Conservation (phyloP, 768 basidiomycete genomes). For the Infundibulicybe gibba region DNA sequence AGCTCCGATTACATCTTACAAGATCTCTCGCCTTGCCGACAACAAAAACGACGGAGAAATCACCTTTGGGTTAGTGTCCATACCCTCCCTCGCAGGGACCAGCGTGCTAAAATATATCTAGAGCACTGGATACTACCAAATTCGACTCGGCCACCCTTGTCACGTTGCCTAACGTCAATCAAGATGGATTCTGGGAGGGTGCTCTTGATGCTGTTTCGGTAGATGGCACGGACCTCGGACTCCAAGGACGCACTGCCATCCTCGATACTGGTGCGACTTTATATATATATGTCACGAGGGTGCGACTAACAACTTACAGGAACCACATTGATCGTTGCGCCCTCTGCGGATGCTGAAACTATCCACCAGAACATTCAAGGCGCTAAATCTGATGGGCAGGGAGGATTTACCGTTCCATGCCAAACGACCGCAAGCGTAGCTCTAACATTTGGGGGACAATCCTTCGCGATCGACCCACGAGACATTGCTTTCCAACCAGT, state of each 20-base stretch:
- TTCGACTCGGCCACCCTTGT: constrained; percentile 58
- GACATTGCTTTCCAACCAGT: constrained; percentile 58
- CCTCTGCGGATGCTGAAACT: constrained; percentile 31
- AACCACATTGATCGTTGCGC: constrained; percentile 50
- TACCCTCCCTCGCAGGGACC: no score
- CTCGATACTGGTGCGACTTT: constrained; percentile 46
- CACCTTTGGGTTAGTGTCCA: constrained; percentile 57
- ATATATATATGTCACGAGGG: not conserved
- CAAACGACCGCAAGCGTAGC: constrained; percentile 36
- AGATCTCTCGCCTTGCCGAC: constrained; percentile 73
- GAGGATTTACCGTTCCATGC: constrained; percentile 52
- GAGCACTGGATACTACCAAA: constrained; percentile 64
- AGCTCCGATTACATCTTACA: constrained; percentile 72
- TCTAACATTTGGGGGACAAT: constrained; percentile 42
- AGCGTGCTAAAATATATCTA: no score
- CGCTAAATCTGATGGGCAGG: constrained; percentile 38
- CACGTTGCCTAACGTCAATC: constrained; percentile 60
- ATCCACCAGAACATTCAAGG: constrained; percentile 42
- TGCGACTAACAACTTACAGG: constrained; percentile 14
- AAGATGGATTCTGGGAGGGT: constrained; percentile 79
- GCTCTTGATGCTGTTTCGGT: constrained; percentile 55
- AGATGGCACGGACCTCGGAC: constrained; percentile 47
- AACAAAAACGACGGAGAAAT: constrained; percentile 72
- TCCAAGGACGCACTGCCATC: constrained; percentile 68
- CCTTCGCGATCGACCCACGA: constrained; percentile 56